Base-by-base conservation (phyloP, 306 rosid species). In the Casuarina equisetifolia region DNA sequence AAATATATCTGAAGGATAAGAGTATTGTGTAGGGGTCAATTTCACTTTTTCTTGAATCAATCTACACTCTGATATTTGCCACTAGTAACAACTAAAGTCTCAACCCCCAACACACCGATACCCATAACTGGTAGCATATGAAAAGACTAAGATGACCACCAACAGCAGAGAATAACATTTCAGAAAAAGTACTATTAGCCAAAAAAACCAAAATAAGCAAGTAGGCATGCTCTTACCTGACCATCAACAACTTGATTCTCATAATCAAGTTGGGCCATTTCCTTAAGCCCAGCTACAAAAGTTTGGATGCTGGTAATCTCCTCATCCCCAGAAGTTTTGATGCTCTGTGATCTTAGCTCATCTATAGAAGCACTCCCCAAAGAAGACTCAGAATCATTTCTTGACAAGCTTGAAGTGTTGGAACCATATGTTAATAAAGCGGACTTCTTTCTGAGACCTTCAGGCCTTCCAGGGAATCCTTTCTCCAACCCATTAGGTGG, bases 401-500 rank as follows among this genome's bases (percentile, higher is more conserved):
- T 87, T 59, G 85, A 76, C 83, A 88, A 87, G 52, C 80, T 77
- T 52, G 57, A 15, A 16, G 81, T 73, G 69, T 74, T 74, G 76
- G 83, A 74, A 79, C 81, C 91, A 69, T 78, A 91, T 66, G 63
- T 83, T 48, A 92, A 81, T 45, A 69, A 84, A 71, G 89, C 83
- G 51, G 88, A 62, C 80, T 82, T 96, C 86, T 85, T 81, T 81
- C 75, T 68, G 44, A 82, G 77, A 82, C 93, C 74, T 81, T 92
- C 89, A 59, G 99, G 99, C 82, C 99, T 92, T 79, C 99, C 98
- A 73, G 80, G 94, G 83, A 91, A 92, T 76, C 84, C 86, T 76
- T 80, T 84, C 52, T 86, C 96, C 83, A 86, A 87, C 51, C 87
- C 93, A 84, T 79, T 76, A 62, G 87, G 75, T 2, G 98, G 99